phyloP scores from a whole-genome alignment of 208 protist genomes.

The Herpetomonas samuelpessoai region DNA sequence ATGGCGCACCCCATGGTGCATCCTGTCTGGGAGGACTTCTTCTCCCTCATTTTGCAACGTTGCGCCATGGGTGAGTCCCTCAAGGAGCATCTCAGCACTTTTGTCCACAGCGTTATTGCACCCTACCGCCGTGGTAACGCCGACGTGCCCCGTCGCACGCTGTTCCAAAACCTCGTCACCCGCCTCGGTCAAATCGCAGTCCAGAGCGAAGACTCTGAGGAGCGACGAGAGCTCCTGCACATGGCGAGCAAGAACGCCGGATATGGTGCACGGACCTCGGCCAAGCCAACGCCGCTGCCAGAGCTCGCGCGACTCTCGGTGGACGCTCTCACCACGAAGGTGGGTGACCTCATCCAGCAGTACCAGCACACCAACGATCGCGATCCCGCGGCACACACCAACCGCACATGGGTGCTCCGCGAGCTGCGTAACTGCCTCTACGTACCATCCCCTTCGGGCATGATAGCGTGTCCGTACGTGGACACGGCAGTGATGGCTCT shows the following conservation, averaged over 20 bases:
- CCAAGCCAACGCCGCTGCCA: conserved; percentile 63
- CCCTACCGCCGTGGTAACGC: conserved; percentile 83
- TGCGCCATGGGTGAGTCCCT: conserved; percentile 78
- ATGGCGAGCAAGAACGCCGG: conserved; percentile 77
- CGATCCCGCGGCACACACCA: conserved; percentile 55
- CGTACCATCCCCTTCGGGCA: conserved; percentile 52
- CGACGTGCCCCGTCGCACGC: conserved; percentile 60
- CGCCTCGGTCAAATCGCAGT: conserved; percentile 76
- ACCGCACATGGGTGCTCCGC: conserved; percentile 79
- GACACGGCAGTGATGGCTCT: conserved; percentile 48
- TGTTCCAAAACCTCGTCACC: conserved; percentile 80
- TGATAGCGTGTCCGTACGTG: conserved; percentile 53
- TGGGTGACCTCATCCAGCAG: conserved; percentile 66
- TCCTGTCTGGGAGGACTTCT: conserved; percentile 85
- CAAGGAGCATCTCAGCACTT: conserved; percentile 80
- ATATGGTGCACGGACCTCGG: conserved; percentile 56
- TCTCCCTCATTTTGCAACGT: conserved; percentile 62
- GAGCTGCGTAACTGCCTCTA: conserved; percentile 79
- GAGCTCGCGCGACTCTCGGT: conserved; percentile 67
- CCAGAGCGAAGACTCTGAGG: conserved; percentile 58
- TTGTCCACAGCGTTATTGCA: conserved; percentile 81
- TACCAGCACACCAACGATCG: conserved; percentile 51
- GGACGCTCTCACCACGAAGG: conserved; percentile 58
- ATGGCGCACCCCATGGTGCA: conserved; percentile 84
- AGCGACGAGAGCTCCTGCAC: conserved; percentile 68